These are phyloP conservation scores for Blechomonas ayalai DNA, from an alignment of 208 protist species.

Conservation along the genomic window DNA sequence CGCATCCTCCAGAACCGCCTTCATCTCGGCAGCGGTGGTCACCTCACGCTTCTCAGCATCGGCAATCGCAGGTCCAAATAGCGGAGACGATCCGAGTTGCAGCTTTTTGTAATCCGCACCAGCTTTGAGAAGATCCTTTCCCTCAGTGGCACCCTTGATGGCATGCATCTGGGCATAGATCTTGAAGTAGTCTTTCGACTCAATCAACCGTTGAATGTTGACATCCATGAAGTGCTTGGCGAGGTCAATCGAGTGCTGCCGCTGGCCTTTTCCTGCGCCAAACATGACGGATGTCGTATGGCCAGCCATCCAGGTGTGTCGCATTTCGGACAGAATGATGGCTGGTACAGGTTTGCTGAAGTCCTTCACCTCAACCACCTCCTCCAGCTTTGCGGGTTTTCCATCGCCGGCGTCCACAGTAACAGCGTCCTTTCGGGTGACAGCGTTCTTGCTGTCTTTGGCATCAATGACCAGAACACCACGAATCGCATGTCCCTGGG, in stretches of 20 bases:
- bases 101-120: slow-evolving; percentile 32
- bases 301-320: slow-evolving; percentile 46
- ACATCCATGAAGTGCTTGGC: slow-evolving; percentile 35
- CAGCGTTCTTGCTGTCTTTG: not conserved
- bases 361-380: slow-evolving; percentile 32
- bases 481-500: no score
- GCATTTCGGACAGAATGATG: slow-evolving; percentile 29
- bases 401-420: slow-evolving; percentile 17
- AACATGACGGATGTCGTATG: slow-evolving; percentile 54
- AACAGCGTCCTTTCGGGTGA: slow-evolving; percentile 28
- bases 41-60: slow-evolving; percentile 32
- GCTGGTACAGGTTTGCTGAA: slow-evolving; percentile 25
- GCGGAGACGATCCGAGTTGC: slow-evolving; percentile 42
- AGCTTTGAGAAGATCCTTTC: slow-evolving; percentile 55
- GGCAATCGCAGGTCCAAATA: slow-evolving; percentile 58
- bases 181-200: slow-evolving; percentile 31
- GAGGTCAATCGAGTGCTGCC: slow-evolving; percentile 20
- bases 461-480: slow-evolving; percentile 5
- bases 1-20: slow-evolving; percentile 24
- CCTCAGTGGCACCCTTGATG: slow-evolving; percentile 35
- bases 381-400: slow-evolving; percentile 41
- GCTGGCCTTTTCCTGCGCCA: slow-evolving; percentile 20
- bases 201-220: slow-evolving; percentile 33
- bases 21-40: slow-evolving; percentile 16
- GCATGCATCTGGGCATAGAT: slow-evolving; percentile 49